Evolutionary conservation across 495 filamentous ascomycete species (phyloP), one percentile per base, ranked within the genome.

Genomic region (Peziza echinospora): DNA sequence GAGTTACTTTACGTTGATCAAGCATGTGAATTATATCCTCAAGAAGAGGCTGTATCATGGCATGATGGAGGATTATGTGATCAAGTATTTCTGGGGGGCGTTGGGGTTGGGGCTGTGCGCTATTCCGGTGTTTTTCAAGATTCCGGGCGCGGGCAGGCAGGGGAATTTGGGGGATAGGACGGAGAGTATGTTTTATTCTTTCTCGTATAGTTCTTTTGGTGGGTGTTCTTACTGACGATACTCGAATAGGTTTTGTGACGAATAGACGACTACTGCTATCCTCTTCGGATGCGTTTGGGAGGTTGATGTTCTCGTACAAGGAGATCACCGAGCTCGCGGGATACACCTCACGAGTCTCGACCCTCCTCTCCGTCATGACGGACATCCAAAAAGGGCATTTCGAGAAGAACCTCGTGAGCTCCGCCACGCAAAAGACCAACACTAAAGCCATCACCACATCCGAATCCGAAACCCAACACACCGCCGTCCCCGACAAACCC

Each of bases 31-130:
- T 59, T 84, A 89, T 55, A 92, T 94, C 53, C 64, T 97, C 34
- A 70, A 85, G 26, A 67, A 83, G 48, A 71, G 89, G 23, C 77
- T 97, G 53, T 96, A 93, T 59, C 84, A 97, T 56, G 85, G 84
- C 10, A 77, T 97, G 51, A 94, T 96, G 89, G 91, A 97, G 59
- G 89, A 97, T 60, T 97, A 93, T 64, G 82, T 96, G 11, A 87
- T 96, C 56, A 97, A 97, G 64, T 97, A 97, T 57, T 89, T 93
- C 66, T 97, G 89, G 89, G 91, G 91, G 45, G 89, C 89, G 4
- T 53, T 97, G 41, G 89, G 89, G 5, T 70, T 96, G 54, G 63
- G 91, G 51, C 76, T 97, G n/a, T 96, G 91, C 66, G 87, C 84
- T 57, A 75, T 93, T 3, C 89, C 89, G 1, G 87, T 96, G 0